Evolutionary conservation across 768 basidiomycete genomes (phyloP).

Genomic region (Royoungia palumana): DNA sequence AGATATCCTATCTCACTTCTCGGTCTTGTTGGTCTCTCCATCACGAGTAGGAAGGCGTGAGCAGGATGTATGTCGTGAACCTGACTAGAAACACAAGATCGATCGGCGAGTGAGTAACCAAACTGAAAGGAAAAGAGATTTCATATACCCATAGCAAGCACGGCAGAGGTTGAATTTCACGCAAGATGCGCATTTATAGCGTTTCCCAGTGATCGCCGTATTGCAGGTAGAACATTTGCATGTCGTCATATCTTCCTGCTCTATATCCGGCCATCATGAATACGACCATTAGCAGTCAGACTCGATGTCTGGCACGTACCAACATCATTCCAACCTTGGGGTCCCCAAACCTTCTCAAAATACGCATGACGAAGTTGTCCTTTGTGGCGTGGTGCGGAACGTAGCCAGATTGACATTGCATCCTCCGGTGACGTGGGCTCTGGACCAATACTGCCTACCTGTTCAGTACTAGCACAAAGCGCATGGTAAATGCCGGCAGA

Average conservation of each 20-base stretch:
- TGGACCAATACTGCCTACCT: constrained; percentile 18
- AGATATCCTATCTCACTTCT: constrained; percentile 39
- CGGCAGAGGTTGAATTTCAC: constrained; percentile 76
- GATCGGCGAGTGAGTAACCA: neutral
- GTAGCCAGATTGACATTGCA: constrained; percentile 54
- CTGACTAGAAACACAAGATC: constrained; percentile 45
- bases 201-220: constrained; percentile 52
- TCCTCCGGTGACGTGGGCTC: constrained; percentile 54
- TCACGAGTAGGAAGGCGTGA: constrained; percentile 80
- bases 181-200: constrained; percentile 87
- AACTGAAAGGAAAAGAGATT: neutral
- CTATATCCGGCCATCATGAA: constrained; percentile 35
- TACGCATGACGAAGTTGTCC: constrained; percentile 83
- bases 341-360: constrained; percentile 82
- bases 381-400: constrained; percentile 67
- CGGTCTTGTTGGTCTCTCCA: constrained; percentile 51
- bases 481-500: constrained; percentile 76
- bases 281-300: neutral
- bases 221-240: constrained; percentile 82
- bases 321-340: constrained; percentile 82
- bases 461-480: constrained; percentile 48
- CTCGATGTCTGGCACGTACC: constrained; percentile 47
- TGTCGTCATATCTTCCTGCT: constrained; percentile 66
- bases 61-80: constrained; percentile 90
- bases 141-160: constrained; percentile 69